These are phyloP conservation scores for Dactylonectria macrodidyma DNA, from an alignment of 2,329 filamentous ascomycete genomes.

Conservation along the genomic window DNA sequence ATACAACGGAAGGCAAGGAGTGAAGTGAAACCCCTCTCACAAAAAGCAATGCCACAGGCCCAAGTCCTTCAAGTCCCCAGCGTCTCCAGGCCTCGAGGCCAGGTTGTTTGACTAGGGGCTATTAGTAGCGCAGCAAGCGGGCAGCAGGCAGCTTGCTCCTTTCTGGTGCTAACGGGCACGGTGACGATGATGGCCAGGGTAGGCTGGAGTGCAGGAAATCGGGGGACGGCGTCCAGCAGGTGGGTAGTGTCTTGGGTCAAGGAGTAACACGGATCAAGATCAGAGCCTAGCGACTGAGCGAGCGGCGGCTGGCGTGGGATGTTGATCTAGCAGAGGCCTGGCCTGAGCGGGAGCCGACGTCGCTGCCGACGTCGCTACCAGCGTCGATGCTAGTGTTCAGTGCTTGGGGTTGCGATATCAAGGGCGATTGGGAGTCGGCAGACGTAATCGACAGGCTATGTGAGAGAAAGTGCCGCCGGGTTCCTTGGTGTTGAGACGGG, in stretches of 20 bases:
- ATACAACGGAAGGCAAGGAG: slow-evolving; percentile 43
- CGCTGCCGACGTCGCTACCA: slow-evolving; percentile 27
- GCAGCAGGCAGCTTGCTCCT: slow-evolving; percentile 18
- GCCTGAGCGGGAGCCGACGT: slow-evolving; percentile 30
- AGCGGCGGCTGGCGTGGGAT: slow-evolving; percentile 32
- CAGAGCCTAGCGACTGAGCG: slow-evolving; percentile 34
- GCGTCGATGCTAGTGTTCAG: slow-evolving; percentile 36
- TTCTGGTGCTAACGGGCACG: slow-evolving; percentile 36
- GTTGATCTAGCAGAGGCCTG: slow-evolving; percentile 30
- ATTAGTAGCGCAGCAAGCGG: slow-evolving; percentile 44
- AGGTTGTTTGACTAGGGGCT: slow-evolving; percentile 37
- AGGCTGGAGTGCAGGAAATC: slow-evolving; percentile 26
- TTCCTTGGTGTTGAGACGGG: slow-evolving; percentile 22
- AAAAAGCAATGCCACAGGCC: slow-evolving; percentile 46
- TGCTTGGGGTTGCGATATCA: slow-evolving; percentile 26
- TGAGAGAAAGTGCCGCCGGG: slow-evolving; percentile 18
- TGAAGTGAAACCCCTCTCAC: slow-evolving; percentile 47
- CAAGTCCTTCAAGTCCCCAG: slow-evolving; percentile 17
- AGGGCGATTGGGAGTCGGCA: not conserved
- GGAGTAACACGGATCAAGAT: slow-evolving; percentile 43
- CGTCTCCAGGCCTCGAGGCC: slow-evolving; percentile 41
- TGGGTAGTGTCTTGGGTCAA: slow-evolving; percentile 17
- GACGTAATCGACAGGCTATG: slow-evolving; percentile 4
- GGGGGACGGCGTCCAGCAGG: slow-evolving; percentile 10
- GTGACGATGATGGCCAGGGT: slow-evolving; percentile 44